phyloP scores from a whole-genome alignment of 257 asterid species.

The Primulina eburnea region DNA sequence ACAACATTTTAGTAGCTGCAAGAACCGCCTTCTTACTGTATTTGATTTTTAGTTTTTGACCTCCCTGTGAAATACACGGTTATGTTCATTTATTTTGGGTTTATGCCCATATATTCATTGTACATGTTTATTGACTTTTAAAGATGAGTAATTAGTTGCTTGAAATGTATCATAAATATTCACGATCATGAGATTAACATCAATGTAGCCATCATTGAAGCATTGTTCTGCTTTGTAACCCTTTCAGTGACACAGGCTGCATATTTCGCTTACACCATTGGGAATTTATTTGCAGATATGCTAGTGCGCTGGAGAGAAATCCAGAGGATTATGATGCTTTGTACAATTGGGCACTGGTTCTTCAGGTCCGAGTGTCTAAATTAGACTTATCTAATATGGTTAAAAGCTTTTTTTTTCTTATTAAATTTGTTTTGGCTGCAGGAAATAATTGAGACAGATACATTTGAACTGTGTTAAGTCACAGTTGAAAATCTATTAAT shows the following conservation, averaged over 20 bases:
- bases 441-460: not conserved
- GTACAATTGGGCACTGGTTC: constrained; percentile 98
- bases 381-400: constrained; percentile 19
- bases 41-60: constrained; percentile 8
- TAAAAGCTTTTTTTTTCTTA: constrained; percentile 11
- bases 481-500: constrained; percentile 14
- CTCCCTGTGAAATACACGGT: not conserved
- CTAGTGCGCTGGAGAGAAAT: constrained; percentile 84
- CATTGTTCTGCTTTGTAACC: constrained; percentile 15
- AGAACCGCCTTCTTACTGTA: not conserved
- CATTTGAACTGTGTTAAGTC: not conserved
- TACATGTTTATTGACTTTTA: not conserved
- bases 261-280: constrained; percentile 24
- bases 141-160: constrained; percentile 14
- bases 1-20: not conserved
- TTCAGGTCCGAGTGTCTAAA: constrained; percentile 61
- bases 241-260: constrained; percentile 16
- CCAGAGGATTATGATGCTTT: constrained; percentile 95
- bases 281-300: constrained; percentile 63
- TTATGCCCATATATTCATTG: constrained; percentile 18
- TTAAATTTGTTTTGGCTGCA: constrained; percentile 14
- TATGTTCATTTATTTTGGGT: constrained; percentile 12
- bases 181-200: constrained; percentile 11
- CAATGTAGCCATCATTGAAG: constrained; percentile 17
- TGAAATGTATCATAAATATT: constrained; percentile 21